These are phyloP conservation scores for Simmondsia chinensis DNA, from an alignment of 148 eudicot species.

Conservation along the genomic window DNA sequence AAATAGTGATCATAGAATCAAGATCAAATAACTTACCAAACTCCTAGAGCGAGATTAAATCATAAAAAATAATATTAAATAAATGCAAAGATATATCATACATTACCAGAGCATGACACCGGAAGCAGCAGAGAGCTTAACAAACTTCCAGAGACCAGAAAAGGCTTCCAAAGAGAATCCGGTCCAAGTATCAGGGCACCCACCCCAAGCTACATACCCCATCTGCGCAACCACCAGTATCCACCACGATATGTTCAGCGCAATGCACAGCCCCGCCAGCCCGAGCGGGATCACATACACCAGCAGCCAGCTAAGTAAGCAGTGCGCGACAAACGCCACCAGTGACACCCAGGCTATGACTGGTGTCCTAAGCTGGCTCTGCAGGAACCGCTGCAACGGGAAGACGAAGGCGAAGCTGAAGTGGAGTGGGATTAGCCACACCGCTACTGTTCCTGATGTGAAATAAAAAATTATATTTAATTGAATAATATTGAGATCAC, in stretches of 20 bases:
- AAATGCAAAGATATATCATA: not conserved
- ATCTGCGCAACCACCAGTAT: conserved; percentile 21
- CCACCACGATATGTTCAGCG: conserved; percentile 50
- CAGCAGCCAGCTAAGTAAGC: conserved; percentile 31
- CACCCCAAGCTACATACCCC: conserved; percentile 35
- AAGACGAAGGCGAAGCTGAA: conserved; percentile 56
- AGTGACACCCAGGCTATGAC: conserved; percentile 44
- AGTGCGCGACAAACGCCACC: conserved; percentile 19
- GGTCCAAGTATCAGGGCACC: conserved; percentile 52
- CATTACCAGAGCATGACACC: conserved; percentile 64
- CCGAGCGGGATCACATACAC: conserved; percentile 30
- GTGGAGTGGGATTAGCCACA: conserved; percentile 55
- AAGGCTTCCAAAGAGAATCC: conserved; percentile 51
- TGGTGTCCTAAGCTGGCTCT: conserved; percentile 45
- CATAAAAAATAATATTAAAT: not conserved
- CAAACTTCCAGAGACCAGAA: conserved; percentile 52
- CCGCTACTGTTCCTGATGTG: conserved; percentile 32
- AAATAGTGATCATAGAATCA: too few relatives aligned
- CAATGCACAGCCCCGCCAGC: conserved; percentile 30
- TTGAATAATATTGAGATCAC: too few relatives aligned
- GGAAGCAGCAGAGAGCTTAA: conserved; percentile 51
- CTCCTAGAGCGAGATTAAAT: not conserved
- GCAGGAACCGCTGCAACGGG: conserved; percentile 46
- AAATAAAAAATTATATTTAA: too few relatives aligned
- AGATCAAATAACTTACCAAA: too few relatives aligned